Conservation (phyloP, 805 yeast genomes). For the Pichia sporocuriosa region DNA sequence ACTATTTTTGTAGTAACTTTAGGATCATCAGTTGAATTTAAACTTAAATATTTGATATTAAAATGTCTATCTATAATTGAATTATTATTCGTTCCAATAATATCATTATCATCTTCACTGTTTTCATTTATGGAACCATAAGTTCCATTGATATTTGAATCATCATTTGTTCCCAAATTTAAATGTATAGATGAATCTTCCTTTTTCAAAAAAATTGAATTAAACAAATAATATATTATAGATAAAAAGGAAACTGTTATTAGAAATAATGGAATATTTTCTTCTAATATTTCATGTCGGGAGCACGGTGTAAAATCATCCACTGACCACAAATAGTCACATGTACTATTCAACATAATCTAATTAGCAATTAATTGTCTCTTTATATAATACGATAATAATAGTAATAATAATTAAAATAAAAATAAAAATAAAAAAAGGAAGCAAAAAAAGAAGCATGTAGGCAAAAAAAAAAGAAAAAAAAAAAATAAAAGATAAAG, state of each 20-base stretch:
- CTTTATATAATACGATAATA: too few species aligned
- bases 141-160: not conserved
- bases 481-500: too few species aligned
- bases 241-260: constrained; percentile 28
- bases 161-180: not conserved
- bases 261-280: constrained; percentile 23
- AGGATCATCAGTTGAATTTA: constrained; percentile 52
- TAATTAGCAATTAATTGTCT: too few species aligned
- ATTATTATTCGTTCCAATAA: not conserved
- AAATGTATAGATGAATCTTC: not conserved
- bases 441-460: too few species aligned
- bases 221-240: constrained; percentile 3
- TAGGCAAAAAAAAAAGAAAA: too few species aligned
- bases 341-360: constrained; percentile 8
- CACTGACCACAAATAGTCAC: constrained; percentile 20
- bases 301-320: constrained; percentile 48
- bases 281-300: constrained; percentile 32
- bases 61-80: constrained; percentile 46
- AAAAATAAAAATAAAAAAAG: too few species aligned
- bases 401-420: too few species aligned
- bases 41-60: constrained; percentile 49
- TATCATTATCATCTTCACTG: not conserved
- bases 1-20: constrained; percentile 52
- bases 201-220: not conserved
- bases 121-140: not conserved